phyloP scores from a whole-genome alignment of 352 stramenopile species.

The Phytophthora tentaculata region DNA sequence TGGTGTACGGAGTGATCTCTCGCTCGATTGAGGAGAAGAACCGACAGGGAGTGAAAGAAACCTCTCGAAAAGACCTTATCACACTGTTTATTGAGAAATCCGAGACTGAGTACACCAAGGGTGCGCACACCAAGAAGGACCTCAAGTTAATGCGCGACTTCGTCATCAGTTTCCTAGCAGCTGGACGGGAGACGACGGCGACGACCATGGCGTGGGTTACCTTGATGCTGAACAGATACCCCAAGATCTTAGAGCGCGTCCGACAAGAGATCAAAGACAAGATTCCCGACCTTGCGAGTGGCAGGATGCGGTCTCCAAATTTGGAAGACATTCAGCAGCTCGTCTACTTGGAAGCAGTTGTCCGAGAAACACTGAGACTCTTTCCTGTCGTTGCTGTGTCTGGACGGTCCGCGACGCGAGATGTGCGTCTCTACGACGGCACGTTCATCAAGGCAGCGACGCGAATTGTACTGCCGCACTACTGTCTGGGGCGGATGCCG shows the following conservation, averaged over 20 bases:
- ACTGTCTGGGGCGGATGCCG: slow-evolving; percentile 59
- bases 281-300: slow-evolving; percentile 49
- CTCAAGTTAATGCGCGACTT: slow-evolving; percentile 81
- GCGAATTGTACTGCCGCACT: slow-evolving; percentile 66
- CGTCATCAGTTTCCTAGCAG: slow-evolving; percentile 74
- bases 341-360: slow-evolving; percentile 54
- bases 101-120: slow-evolving; percentile 34
- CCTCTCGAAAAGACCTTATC: slow-evolving; percentile 45
- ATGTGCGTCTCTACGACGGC: slow-evolving; percentile 71
- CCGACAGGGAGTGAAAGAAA: background rate
- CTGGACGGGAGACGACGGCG: slow-evolving; percentile 79
- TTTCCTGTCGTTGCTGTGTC: slow-evolving; percentile 70
- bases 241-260: slow-evolving; percentile 48
- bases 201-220: slow-evolving; percentile 75
- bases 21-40: slow-evolving; percentile 43
- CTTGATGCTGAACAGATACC: slow-evolving; percentile 70
- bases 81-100: slow-evolving; percentile 59
- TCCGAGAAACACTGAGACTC: slow-evolving; percentile 63
- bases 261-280: slow-evolving; percentile 46
- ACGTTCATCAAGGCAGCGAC: slow-evolving; percentile 65
- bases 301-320: slow-evolving; percentile 18
- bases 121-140: slow-evolving; percentile 34
- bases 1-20: slow-evolving; percentile 44
- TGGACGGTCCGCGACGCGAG: slow-evolving; percentile 50
- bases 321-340: slow-evolving; percentile 52